These are phyloP conservation scores for Plectranthus barbatus DNA, from an alignment of 257 asterid genomes.

Conservation along the genomic window DNA sequence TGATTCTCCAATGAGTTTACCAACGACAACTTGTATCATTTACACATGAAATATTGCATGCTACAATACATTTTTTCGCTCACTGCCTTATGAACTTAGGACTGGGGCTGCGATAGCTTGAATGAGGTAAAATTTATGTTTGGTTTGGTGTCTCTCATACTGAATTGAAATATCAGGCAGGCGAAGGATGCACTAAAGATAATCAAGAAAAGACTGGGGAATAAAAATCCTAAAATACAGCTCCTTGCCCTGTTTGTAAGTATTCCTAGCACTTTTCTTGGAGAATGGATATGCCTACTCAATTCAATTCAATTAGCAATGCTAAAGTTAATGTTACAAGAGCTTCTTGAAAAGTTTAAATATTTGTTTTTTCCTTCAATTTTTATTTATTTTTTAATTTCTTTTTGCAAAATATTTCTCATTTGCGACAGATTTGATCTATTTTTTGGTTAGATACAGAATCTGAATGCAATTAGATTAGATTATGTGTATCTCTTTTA, in stretches of 20 bases:
- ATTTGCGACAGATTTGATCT: not conserved
- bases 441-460: not conserved
- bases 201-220: constrained; percentile 76
- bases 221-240: constrained; percentile 72
- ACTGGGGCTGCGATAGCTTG: not conserved
- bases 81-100: no score
- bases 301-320: not conserved
- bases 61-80: not conserved
- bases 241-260: constrained; percentile 20
- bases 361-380: not conserved
- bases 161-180: constrained; percentile 45
- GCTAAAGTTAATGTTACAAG: not conserved
- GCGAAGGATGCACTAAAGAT: constrained; percentile 86
- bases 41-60: not conserved
- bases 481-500: not conserved
- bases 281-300: not conserved
- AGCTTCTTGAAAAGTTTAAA: not conserved
- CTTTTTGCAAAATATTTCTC: not conserved
- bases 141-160: not conserved
- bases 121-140: not conserved
- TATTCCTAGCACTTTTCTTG: not conserved
- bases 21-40: not conserved
- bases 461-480: not conserved
- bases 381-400: not conserved
- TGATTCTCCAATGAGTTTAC: not conserved